Evolutionary conservation across 495 filamentous ascomycete species (phyloP), one percentile per base, ranked within the genome.

Genomic region (Neurospora sp.): DNA sequence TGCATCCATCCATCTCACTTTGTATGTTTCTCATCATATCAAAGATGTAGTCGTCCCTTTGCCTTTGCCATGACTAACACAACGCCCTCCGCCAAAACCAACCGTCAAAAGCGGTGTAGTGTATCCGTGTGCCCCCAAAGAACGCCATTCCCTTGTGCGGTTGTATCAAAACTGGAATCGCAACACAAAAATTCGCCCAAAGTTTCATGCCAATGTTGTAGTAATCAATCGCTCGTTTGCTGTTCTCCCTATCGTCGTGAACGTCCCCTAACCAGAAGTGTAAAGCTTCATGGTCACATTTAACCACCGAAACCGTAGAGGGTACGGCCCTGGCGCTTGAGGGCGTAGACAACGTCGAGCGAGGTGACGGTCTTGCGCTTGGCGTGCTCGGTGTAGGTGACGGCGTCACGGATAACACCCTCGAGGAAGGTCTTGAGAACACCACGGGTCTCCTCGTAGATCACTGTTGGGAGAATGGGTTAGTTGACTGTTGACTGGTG

Each of bases 351-450:
- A 31, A 98, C 94, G 81, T 98, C 94, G 74, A 97, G 89, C 12
- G 92, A 96, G 46, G 94, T 97, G 83, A 97, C 94, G 69, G 94
- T 97, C 93, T 97, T 97, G 84, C 94, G 92, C 90, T 96, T 96
- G 82, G 94, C 93, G 88, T 96, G 93, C 86, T 97, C 94, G 44
- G 93, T 97, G 88, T 97, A 98, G 80, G 96, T 97, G 88, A 98
- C 94, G 74, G 94, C 94, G 75, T 97, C 94, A 86, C 93, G 94
- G 85, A 99, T 99, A 87, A 99, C 96, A 88, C 94, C 93, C 88
- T 99, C 96, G 78, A 99, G 94, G 94, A 99, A 99, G 87, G 95
- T 96, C 93, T 99, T 99, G 80, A 99, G 92, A 81, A 99, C 96
- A 91, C 95, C 94, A 83, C 96, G 96, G 79, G 96, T 99, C 90